Evolutionary conservation across 306 rosid genomes (phyloP).

Genomic region (Quercus glauca): DNA sequence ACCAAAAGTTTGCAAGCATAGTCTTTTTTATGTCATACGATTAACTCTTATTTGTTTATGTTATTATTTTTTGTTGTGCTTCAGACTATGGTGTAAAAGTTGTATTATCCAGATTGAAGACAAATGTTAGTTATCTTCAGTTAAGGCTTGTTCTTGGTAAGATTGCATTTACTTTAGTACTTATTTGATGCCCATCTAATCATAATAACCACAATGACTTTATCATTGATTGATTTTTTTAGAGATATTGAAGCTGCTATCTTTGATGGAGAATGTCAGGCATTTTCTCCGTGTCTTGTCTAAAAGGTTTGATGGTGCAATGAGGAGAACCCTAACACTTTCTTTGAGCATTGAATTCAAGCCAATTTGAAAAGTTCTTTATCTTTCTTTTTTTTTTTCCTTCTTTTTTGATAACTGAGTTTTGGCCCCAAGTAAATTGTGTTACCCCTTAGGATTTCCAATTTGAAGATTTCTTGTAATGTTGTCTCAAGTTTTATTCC

Average conservation of each 20-base stretch:
- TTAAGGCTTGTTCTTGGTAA: slow-evolving; percentile 60
- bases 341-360: not conserved
- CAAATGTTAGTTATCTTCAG: slow-evolving; percentile 42
- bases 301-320: not conserved
- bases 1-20: not conserved
- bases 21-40: not conserved
- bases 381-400: too few species aligned
- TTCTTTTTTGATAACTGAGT: too few species aligned
- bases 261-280: slow-evolving; percentile 13
- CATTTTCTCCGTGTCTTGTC: not conserved
- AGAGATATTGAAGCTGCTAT: slow-evolving; percentile 19
- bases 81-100: slow-evolving; percentile 48
- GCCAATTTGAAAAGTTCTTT: not conserved
- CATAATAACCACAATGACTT: not conserved
- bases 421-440: too few species aligned
- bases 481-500: not conserved
- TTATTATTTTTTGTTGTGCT: slow-evolving; percentile 20
- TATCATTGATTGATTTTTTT: not conserved
- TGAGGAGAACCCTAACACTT: not conserved
- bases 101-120: slow-evolving; percentile 41
- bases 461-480: not conserved
- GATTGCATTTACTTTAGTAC: slow-evolving; percentile 19
- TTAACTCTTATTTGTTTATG: not conserved
- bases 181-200: slow-evolving; percentile 3
- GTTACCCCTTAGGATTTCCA: not conserved